Conservation (phyloP, 2,329 filamentous ascomycete genomes). For the Paecilomyces sp. region DNA sequence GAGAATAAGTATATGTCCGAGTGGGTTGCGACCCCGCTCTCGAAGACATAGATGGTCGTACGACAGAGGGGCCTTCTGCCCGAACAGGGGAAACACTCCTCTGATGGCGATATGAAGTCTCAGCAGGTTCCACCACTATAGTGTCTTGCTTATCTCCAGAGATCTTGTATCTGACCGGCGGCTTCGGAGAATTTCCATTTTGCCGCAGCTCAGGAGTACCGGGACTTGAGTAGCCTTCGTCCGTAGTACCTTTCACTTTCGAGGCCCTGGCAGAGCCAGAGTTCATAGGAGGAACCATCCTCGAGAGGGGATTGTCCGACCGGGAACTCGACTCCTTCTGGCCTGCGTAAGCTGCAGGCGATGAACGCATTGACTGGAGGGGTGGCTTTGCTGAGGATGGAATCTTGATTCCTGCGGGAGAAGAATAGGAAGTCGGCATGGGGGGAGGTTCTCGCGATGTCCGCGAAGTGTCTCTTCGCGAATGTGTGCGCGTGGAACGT, state of each 20-base stretch:
- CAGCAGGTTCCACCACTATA: conserved; percentile 19
- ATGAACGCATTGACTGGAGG: conserved; percentile 23
- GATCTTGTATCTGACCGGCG: conserved; percentile 25
- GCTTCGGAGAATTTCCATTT: conserved; percentile 26
- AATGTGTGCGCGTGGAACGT: conserved; percentile 20
- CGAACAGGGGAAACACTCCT: conserved; percentile 21
- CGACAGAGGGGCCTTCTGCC: conserved; percentile 12
- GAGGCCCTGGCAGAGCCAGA: conserved; percentile 23
- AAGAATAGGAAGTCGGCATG: conserved; percentile 23
- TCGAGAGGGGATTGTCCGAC: conserved; percentile 11
- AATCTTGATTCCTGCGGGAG: conserved; percentile 24
- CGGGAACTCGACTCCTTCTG: conserved; percentile 40
- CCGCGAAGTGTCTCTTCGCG: conserved; percentile 18
- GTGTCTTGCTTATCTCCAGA: conserved; percentile 17
- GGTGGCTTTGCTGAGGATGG: conserved; percentile 19
- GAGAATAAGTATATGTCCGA: conserved; percentile 19
- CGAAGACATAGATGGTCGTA: conserved; percentile 4
- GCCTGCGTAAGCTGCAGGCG: conserved; percentile 19
- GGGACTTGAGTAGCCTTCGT: conserved; percentile 41
- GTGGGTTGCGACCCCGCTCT: conserved; percentile 15
- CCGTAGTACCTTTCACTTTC: conserved; percentile 32
- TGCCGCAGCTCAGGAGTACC: conserved; percentile 33
- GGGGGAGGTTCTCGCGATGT: conserved; percentile 25
- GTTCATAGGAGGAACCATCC: conserved; percentile 18
- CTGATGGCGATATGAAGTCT: conserved; percentile 16